phyloP scores from a whole-genome alignment of 768 basidiomycete genomes.

The Sporobolomyces phaffii region DNA sequence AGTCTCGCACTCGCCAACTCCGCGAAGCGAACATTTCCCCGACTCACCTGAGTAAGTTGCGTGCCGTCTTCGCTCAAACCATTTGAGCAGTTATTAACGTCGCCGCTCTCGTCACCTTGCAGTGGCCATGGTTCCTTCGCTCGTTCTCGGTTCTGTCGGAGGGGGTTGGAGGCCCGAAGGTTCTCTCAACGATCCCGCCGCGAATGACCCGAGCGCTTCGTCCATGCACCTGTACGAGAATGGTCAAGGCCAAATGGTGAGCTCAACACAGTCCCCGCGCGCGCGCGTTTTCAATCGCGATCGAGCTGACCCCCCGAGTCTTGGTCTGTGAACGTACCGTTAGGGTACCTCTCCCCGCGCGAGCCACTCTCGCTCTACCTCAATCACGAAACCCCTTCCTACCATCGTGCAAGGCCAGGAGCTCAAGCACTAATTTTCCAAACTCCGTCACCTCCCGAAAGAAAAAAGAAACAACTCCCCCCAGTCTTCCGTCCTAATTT shows the following conservation, averaged over 20 bases:
- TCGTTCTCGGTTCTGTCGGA: conserved; percentile 68
- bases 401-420: conserved; percentile 13
- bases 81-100: too few relatives aligned
- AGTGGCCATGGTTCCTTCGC: conserved; percentile 67
- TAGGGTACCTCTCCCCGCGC: background rate
- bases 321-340: too few relatives aligned
- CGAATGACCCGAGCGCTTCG: conserved; percentile 20
- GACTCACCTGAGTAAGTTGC: conserved; percentile 31
- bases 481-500: background rate
- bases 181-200: conserved; percentile 33
- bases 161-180: conserved; percentile 57
- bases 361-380: conserved; percentile 3
- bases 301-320: too few relatives aligned
- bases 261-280: too few relatives aligned
- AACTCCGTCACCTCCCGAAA: background rate
- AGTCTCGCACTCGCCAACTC: conserved; percentile 12
- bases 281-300: too few relatives aligned
- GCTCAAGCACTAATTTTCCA: background rate
- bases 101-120: conserved; percentile 40
- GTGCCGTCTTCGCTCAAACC: too few relatives aligned
- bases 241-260: conserved; percentile 15
- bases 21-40: conserved; percentile 37
- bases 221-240: conserved; percentile 31
- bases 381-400: conserved; percentile 1
- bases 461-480: background rate